Base-by-base conservation (phyloP, 805 yeast genomes). In the Ogataea methanolica region DNA sequence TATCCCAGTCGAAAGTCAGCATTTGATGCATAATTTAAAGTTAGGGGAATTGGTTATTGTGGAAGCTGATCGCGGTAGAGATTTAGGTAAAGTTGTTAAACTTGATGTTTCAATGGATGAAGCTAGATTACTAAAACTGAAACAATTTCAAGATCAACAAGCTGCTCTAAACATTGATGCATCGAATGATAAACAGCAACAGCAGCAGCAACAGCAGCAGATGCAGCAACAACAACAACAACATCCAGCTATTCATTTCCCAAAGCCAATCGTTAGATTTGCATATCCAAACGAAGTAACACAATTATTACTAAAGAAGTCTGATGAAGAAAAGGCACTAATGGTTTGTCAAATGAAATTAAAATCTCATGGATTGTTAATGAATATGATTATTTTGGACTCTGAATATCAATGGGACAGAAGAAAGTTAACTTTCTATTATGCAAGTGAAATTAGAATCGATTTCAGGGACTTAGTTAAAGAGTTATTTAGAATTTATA, bases 341-440 rank as follows among this genome's bases (percentile, higher is more conserved):
- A 69, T 75, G 37, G 73, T 83, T 41, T 83, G 92, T 63, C 69
- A 76, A 53, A 66, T 78, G 23, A 78, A 81, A 58, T 77, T 82
- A 36, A 72, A 76, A 50, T 77, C 77, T 26, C 72, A 71, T 50
- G 68, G 70, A 9, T 67, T 79, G 44, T 57, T 57, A 33, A 79
- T 87, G 91, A 71, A 67, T 47, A 79, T 87, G 91, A 71, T 67
- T 47, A 76, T 87, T 44, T 74, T 83, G 37, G 94, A 86, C 58
- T 86, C 90, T 2, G 95, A 87, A 67, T 87, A 85, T 66, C 95
- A 87, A 66, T 87, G 88, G 82, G 95, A 87, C 62, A 75, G 91
- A 46, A 76, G 88, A 49, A 87, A 87, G 68, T 76, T 87, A 59
- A 87, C 89, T 14, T 85, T 87, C 61, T 87, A 85, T 67, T 84